phyloP scores from a whole-genome alignment of 1,139 yeast species.

The Candida pseudoviswanathii region DNA sequence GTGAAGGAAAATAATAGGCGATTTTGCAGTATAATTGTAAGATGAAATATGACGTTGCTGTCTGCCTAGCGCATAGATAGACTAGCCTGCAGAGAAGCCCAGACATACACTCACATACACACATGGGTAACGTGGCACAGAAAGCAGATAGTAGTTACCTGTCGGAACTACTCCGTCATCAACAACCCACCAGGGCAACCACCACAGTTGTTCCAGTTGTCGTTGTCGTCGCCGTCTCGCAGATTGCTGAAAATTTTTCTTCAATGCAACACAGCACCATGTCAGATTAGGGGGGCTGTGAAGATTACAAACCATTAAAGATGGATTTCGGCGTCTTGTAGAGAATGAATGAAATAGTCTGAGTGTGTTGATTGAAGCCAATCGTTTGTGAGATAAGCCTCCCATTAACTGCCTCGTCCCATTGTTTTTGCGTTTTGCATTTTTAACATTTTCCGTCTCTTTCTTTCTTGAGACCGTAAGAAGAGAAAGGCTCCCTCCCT shows the following conservation, averaged over 20 bases:
- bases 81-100: neutral
- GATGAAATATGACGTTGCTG: neutral
- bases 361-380: neutral
- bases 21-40: conserved; percentile 3
- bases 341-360: neutral
- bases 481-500: neutral
- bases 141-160: too few species aligned
- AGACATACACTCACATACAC: too few species aligned
- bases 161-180: too few species aligned
- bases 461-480: too few species aligned
- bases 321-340: neutral
- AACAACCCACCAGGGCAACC: too few species aligned
- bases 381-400: neutral
- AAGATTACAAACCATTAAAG: too few species aligned
- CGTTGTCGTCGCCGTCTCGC: too few species aligned
- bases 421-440: neutral
- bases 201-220: too few species aligned
- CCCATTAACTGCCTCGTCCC: neutral
- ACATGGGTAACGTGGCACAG: too few species aligned
- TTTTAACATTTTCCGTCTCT: neutral
- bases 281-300: neutral
- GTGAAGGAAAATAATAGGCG: neutral
- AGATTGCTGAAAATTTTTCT: too few species aligned
- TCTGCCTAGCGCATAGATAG: neutral
- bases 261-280: too few species aligned